Percentiles rank a stretch among this genome's conserved stretches.
Conservation (phyloP, 2,329 filamentous ascomycete genomes). For the Dactylonectria estremocensis region DNA sequence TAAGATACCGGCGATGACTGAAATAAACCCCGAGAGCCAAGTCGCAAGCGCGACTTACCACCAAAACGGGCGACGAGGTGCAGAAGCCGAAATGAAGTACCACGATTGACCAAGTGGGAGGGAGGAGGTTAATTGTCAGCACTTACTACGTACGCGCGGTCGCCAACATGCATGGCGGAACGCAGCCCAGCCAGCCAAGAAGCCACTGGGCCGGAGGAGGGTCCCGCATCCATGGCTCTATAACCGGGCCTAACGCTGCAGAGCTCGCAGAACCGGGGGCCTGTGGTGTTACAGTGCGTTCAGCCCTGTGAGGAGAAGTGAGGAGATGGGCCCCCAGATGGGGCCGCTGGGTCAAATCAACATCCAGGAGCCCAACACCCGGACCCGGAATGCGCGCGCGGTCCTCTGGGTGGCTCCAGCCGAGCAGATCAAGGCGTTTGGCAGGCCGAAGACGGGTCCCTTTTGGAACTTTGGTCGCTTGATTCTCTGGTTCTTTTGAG, state of each 20-base stretch:
- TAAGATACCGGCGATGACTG: not conserved
- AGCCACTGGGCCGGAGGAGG: slow-evolving; percentile 14
- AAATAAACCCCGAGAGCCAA: not conserved
- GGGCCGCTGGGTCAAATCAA: slow-evolving; percentile 33
- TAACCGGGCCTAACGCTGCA: slow-evolving; percentile 27
- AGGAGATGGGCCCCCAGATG: slow-evolving; percentile 26
- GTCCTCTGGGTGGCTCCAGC: slow-evolving; percentile 19
- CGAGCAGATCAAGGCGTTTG: slow-evolving; percentile 8
- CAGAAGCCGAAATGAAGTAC: slow-evolving; percentile 21
- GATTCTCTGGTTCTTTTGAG: slow-evolving; percentile 12
- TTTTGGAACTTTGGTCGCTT: slow-evolving; percentile 27
- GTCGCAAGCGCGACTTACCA: slow-evolving; percentile 15
- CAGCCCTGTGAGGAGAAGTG: slow-evolving; percentile 35
- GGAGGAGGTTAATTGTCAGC: slow-evolving; percentile 24
- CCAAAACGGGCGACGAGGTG: slow-evolving; percentile 20
- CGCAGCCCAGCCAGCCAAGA: slow-evolving; percentile 10
- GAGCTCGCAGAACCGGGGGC: not conserved
- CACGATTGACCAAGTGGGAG: slow-evolving; percentile 20
- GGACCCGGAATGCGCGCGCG: slow-evolving; percentile 11
- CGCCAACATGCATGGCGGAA: slow-evolving; percentile 13
- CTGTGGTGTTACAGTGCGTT: slow-evolving; percentile 27
- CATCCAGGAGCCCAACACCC: slow-evolving; percentile 18
- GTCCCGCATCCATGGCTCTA: slow-evolving; percentile 21
- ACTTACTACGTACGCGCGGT: not conserved
- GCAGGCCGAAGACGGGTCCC: slow-evolving; percentile 1